These are phyloP conservation scores for Pseudogymnoascus sp. DNA, from an alignment of 2,329 filamentous ascomycete species.

Conservation along the genomic window DNA sequence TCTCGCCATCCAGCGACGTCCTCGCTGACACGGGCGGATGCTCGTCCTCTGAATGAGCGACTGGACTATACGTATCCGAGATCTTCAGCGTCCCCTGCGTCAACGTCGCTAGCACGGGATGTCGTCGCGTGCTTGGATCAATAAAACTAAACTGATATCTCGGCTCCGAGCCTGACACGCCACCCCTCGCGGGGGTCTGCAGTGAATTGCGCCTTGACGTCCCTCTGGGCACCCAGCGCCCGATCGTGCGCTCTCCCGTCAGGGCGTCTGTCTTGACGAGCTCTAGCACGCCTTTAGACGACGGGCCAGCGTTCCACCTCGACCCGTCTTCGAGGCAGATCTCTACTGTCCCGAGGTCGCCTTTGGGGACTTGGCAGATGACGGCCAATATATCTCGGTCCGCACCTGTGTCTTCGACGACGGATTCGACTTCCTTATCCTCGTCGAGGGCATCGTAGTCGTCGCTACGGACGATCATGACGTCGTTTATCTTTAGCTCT, in stretches of 20 bases:
- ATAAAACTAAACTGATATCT: slow-evolving; percentile 74
- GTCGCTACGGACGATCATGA: slow-evolving; percentile 63
- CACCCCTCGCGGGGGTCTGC: slow-evolving; percentile 10
- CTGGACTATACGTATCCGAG: slow-evolving; percentile 56
- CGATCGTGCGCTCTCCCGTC: slow-evolving; percentile 49
- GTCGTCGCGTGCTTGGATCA: slow-evolving; percentile 56
- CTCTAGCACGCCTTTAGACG: slow-evolving; percentile 53
- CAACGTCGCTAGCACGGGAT: slow-evolving; percentile 66
- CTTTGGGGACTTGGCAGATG: slow-evolving; percentile 52
- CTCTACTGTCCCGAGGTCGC: slow-evolving; percentile 41
- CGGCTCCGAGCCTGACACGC: slow-evolving; percentile 30
- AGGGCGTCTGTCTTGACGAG: slow-evolving; percentile 48
- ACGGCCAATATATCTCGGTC: slow-evolving; percentile 56
- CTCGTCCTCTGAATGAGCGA: slow-evolving; percentile 41
- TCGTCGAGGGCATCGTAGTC: slow-evolving; percentile 58
- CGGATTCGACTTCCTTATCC: slow-evolving; percentile 35
- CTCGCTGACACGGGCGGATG: slow-evolving; percentile 37
- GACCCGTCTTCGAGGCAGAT: slow-evolving; percentile 58
- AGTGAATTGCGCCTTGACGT: slow-evolving; percentile 27
- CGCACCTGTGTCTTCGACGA: slow-evolving; percentile 38
- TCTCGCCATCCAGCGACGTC: not conserved
- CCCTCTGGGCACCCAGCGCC: slow-evolving; percentile 57
- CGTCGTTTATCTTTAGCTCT: slow-evolving; percentile 57
- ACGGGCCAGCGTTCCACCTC: slow-evolving; percentile 46
- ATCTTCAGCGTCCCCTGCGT: slow-evolving; percentile 57